These are phyloP conservation scores for Neocatenulostroma microsporum DNA, from an alignment of 2,329 filamentous ascomycete genomes.

Conservation along the genomic window DNA sequence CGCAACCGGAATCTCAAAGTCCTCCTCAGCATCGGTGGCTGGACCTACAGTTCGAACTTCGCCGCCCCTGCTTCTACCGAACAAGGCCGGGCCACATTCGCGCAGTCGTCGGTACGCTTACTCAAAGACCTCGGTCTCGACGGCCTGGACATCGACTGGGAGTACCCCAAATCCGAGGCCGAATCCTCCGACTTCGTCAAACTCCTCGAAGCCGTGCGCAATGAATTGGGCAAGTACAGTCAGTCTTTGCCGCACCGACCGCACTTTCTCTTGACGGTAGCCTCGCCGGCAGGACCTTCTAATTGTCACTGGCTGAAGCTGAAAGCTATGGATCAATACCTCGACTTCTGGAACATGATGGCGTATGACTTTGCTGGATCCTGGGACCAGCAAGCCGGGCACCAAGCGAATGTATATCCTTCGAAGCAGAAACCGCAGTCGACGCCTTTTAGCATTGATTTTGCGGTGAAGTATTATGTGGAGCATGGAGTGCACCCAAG, in stretches of 20 bases:
- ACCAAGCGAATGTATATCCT: constrained; percentile 71
- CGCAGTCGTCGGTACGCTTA: constrained; percentile 62
- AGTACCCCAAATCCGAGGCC: constrained; percentile 37
- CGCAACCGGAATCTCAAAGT: constrained; percentile 67
- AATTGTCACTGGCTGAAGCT: constrained; percentile 39
- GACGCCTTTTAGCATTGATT: constrained; percentile 71
- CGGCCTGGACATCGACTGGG: constrained; percentile 44
- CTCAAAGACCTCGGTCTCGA: constrained; percentile 72
- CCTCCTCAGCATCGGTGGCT: constrained; percentile 76
- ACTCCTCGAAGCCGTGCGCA: constrained; percentile 33
- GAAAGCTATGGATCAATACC: constrained; percentile 32
- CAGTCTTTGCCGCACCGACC: constrained; percentile 26
- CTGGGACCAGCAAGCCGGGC: constrained; percentile 65
- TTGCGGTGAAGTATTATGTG: constrained; percentile 65
- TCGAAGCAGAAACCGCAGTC: constrained; percentile 49
- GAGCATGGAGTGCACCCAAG: constrained; percentile 49
- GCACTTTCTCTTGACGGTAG: constrained; percentile 39
- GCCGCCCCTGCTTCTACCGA: constrained; percentile 56
- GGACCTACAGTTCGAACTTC: constrained; percentile 74
- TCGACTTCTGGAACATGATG: constrained; percentile 47
- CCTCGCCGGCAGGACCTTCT: constrained; percentile 36
- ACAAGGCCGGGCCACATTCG: constrained; percentile 57
- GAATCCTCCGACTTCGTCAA: constrained; percentile 36
- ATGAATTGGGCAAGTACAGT: constrained; percentile 35
- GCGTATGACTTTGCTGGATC: constrained; percentile 58